Percentiles rank a stretch among this genome's conserved stretches.
Evolutionary conservation across 176 grass and related monocot genomes (phyloP).

Genomic region (Oryza rufipogon): DNA sequence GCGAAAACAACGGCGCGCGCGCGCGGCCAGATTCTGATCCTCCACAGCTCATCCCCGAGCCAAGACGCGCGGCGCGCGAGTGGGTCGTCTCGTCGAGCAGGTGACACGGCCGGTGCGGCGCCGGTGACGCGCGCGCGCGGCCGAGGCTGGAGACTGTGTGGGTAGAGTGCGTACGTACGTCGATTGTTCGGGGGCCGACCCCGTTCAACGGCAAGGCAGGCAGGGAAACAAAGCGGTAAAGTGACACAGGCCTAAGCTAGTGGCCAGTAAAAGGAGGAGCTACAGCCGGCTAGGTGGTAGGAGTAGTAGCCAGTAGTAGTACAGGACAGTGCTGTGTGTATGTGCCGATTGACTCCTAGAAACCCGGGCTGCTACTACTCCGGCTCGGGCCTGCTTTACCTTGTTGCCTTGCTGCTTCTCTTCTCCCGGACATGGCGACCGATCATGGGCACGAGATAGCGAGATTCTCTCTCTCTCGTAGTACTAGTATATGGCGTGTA

Average conservation of each 20-base stretch:
- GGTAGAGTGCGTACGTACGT: background rate
- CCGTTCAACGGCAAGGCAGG: conserved; percentile 31
- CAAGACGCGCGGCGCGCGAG: too few relatives aligned
- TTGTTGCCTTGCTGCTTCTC: conserved; percentile 35
- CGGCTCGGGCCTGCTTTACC: background rate
- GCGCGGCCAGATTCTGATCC: conserved; percentile 31
- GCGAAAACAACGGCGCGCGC: conserved; percentile 39
- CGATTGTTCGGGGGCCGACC: conserved; percentile 39
- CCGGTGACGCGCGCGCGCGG: background rate
- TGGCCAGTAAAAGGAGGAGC: background rate
- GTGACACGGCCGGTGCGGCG: background rate
- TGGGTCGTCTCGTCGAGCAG: too few relatives aligned
- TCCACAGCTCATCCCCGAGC: background rate
- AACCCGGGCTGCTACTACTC: conserved; percentile 45
- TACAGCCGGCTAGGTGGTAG: background rate
- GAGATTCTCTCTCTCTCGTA: conserved; percentile 36
- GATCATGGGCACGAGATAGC: conserved; percentile 13
- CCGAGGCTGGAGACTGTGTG: background rate
- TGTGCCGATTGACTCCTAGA: conserved; percentile 58
- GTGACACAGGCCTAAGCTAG: background rate
- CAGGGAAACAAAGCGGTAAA: conserved; percentile 41
- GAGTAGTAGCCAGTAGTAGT: background rate
- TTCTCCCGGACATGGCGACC: conserved; percentile 47
- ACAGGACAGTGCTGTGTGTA: background rate
- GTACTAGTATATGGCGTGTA: too few relatives aligned